These are phyloP conservation scores for Juncus inflexus DNA, from an alignment of 176 grass and related monocot genomes.

Conservation along the genomic window DNA sequence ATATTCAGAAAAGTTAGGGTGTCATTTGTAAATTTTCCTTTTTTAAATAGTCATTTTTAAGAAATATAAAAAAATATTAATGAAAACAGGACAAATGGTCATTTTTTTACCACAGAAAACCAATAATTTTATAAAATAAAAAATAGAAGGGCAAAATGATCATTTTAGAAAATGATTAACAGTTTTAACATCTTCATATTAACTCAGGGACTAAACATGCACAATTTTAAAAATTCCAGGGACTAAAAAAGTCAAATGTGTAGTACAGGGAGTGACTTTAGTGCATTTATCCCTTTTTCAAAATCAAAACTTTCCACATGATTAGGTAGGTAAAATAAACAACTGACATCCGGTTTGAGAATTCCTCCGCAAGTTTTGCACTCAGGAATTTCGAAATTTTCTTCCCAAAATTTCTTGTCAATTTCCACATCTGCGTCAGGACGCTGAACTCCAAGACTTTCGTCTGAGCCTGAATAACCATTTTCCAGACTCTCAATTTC, in stretches of 20 bases:
- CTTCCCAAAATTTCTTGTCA: conserved; percentile 94
- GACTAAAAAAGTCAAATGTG: too few relatives aligned
- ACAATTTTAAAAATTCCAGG: too few relatives aligned
- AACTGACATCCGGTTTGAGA: conserved; percentile 84
- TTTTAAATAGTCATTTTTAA: too few relatives aligned
- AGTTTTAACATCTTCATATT: not conserved
- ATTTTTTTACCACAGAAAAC: too few relatives aligned
- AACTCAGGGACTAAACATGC: too few relatives aligned
- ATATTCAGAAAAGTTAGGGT: too few relatives aligned
- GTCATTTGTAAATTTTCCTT: too few relatives aligned
- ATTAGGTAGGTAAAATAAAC: not conserved
- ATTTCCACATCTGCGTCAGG: conserved; percentile 99
- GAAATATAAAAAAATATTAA: too few relatives aligned
- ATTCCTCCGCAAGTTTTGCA: conserved; percentile 77
- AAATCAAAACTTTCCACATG: conserved; percentile 3
- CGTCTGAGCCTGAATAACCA: conserved; percentile 49
- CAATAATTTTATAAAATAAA: not conserved
- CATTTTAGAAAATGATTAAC: not conserved
- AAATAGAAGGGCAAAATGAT: not conserved
- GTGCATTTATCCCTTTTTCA: not conserved
- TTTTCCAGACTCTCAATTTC: conserved; percentile 72
- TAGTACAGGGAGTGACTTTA: not conserved
- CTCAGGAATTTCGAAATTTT: conserved; percentile 83
- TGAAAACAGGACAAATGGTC: too few relatives aligned
- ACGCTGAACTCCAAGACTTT: conserved; percentile 85